Base-by-base conservation (phyloP, 129 eudicot genomes). In the Calendula officinalis region DNA sequence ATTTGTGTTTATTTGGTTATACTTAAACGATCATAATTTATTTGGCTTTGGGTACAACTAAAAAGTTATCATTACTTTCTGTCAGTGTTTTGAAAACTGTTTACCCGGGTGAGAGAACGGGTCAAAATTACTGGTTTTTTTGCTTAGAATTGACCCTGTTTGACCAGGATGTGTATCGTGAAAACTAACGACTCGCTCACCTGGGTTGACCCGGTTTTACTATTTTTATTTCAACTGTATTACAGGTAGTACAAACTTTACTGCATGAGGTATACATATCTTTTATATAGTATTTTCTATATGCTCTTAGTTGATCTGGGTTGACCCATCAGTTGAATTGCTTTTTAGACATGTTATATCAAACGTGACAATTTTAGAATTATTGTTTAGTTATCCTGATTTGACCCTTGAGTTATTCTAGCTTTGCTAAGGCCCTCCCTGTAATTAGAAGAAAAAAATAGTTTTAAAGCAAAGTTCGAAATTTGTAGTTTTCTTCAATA, bases 1-100 rank as follows among this genome's bases (percentile, higher is more conserved):
- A 45, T 45, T 45, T 35, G 27, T 67, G 61, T 67, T 67, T 55
- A 32, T 62, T 65, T 44, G 17, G 14, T 0, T 53, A 22, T 7
- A 2, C 6, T 22, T 53, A 41, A 41, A 10, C 2, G 2, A 41
- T 7, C 8, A 41, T 6, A 45, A 13, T 45, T 45, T 4, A 46
- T 46, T 46, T 46, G 22, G 51, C 51, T 46, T 46, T 46, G 51
- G 7, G 7, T 46, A n/a, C 50, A 12, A 45, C 2, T 45, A 10
- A 45, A 45, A 45, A 45, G 13, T 4, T 45, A 45, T 16, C 11
- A 12, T 45, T 13, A 12, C 14, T 7, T 3, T 9, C 12, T 11
- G 5, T 45, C 11, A 12, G 50, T 9, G 50, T 12, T 15, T 45
- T 45, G 3, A 12, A 12, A 12, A n/a, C n/a, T n/a, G n/a, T n/a